These are phyloP conservation scores for Trametes cinnabarina DNA, from an alignment of 768 basidiomycete genomes.

Conservation along the genomic window DNA sequence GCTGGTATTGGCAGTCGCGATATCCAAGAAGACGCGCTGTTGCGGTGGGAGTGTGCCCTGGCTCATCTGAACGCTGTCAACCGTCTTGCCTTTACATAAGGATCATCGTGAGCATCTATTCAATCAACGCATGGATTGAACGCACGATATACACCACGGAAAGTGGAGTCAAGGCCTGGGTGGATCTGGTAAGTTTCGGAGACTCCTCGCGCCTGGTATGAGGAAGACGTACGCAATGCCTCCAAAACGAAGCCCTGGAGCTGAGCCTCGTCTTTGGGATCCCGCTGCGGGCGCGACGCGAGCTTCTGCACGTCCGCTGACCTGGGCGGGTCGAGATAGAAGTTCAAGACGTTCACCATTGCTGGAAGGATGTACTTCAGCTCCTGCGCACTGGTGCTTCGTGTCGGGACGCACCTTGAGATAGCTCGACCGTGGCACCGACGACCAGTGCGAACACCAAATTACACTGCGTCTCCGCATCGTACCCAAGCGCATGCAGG, in stretches of 20 bases:
- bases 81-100: slow-evolving; percentile 41
- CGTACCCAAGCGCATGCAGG: slow-evolving; percentile 53
- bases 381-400: not conserved
- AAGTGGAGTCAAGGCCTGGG: slow-evolving; percentile 68
- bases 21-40: slow-evolving; percentile 61
- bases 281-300: slow-evolving; percentile 11
- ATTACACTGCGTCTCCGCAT: slow-evolving; percentile 63
- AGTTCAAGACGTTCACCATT: slow-evolving; percentile 62
- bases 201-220: not conserved
- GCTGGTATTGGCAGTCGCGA: slow-evolving; percentile 53
- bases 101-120: not conserved
- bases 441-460: slow-evolving; percentile 71
- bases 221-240: slow-evolving; percentile 57
- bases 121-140: too few relatives aligned
- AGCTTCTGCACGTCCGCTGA: slow-evolving; percentile 18
- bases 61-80: slow-evolving; percentile 45
- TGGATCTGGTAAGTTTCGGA: not conserved
- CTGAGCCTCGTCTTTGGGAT: slow-evolving; percentile 37
- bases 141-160: slow-evolving; percentile 68
- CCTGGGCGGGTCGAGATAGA: slow-evolving; percentile 55
- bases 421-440: slow-evolving; percentile 63
- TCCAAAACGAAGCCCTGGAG: slow-evolving; percentile 64
- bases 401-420: slow-evolving; percentile 47
- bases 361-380: slow-evolving; percentile 38
- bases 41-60: slow-evolving; percentile 43